Conservation (phyloP, 129 eudicot species). For the Smallanthus sonchifolius region DNA sequence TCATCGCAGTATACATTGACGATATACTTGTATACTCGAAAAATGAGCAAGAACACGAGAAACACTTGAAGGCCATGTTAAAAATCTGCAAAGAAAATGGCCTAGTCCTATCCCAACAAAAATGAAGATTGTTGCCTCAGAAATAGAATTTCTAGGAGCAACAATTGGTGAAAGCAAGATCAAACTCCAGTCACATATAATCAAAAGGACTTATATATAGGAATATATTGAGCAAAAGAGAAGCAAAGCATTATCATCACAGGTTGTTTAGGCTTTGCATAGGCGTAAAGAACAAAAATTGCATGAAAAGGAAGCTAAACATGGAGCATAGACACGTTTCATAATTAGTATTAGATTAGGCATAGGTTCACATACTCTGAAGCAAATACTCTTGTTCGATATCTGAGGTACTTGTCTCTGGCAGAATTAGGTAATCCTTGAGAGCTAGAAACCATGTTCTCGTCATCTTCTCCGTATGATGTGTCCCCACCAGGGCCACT, state of each 20-base stretch:
- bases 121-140: too few species aligned
- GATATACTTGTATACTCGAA: too few species aligned
- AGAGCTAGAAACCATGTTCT: conserved; percentile 86
- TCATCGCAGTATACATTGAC: too few species aligned
- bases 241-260: not conserved
- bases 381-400: conserved; percentile 94
- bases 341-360: conserved; percentile 3
- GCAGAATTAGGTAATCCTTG: conserved; percentile 29
- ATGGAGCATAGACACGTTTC: not conserved
- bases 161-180: too few species aligned
- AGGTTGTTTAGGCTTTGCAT: not conserved
- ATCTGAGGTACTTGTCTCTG: conserved; percentile 82
- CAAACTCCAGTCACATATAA: too few species aligned
- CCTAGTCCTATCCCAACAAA: too few species aligned
- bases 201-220: not conserved
- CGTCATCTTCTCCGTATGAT: conserved; percentile 71
- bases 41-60: too few species aligned
- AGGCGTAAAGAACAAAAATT: not conserved
- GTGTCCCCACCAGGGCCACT: conserved; percentile 56
- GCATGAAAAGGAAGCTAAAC: conserved; percentile 11
- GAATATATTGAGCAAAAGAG: not conserved
- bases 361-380: conserved; percentile 67
- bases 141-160: too few species aligned
- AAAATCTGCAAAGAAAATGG: too few species aligned
- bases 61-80: too few species aligned